Base-by-base conservation (phyloP, 208 protist genomes). In the Leptomonas pyrrhocoris region DNA sequence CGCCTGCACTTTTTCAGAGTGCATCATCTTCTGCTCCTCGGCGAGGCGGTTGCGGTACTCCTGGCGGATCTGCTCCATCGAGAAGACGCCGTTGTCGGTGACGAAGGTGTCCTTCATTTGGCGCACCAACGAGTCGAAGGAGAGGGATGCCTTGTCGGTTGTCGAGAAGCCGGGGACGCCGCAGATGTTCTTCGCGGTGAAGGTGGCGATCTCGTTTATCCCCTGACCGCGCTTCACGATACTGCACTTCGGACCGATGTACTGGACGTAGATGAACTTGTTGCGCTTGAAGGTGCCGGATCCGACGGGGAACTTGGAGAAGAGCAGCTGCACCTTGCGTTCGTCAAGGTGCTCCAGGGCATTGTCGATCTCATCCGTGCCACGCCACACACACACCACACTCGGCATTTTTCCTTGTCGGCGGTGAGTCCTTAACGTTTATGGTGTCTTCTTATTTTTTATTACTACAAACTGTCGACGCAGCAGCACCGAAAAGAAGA, bases 221-320 rank as follows among this genome's bases (percentile, higher is more conserved):
- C 83, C 74, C 72, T 84, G 77, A 1, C 86, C 91, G 49, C 86
- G 86, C 73, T 94, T 94, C 23, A 96, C 85, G 49, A 93, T 74
- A 42, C 83, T 45, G 60, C 87, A 93, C 21, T 88, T 71, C 8
- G 80, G 82, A 13, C 91, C 88, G 36, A 89, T 86, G 61, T 87
- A 94, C 51, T 92, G 82, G 15, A 96, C 77, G 58, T 88, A 90
- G 34, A 94, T 80, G 28, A 88, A 93, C 79, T 96, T 96, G 68
- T 91, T 93, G 18, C 91, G 85, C 80, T 89, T 91, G 76, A 96
- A 96, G 30, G 86, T 94, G 46, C 91, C 91, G 15, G 59, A 86
- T 28, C 91, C 91, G 23, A 96, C 77, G 40, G 89, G 88, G 40
- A 96, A 90, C 56, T 92, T 88, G 31, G 84, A 81, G 71, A 88